A percentile compares a stretch with the other conserved stretches of the same genome.
These are phyloP conservation scores for Chalciporus chontae DNA, from an alignment of 768 basidiomycete genomes.

Conservation along the genomic window DNA sequence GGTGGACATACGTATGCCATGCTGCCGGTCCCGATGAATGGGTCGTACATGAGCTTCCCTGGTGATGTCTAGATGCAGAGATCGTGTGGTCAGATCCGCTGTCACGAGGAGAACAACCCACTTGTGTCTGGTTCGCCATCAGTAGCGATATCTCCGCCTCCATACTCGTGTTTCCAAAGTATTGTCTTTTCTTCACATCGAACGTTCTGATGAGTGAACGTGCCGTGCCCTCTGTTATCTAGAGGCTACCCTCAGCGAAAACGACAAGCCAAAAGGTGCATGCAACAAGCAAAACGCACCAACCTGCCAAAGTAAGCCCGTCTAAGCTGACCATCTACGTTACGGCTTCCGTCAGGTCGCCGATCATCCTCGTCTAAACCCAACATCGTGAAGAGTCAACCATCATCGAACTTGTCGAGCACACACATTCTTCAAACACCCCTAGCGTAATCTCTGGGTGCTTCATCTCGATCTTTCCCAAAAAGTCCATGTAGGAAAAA, in stretches of 20 bases:
- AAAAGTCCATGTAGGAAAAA: conserved; percentile 82
- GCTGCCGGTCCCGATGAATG: conserved; percentile 91
- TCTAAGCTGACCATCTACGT: conserved; percentile 64
- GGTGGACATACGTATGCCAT: conserved; percentile 66
- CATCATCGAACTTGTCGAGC: neutral
- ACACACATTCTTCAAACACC: conserved; percentile 86
- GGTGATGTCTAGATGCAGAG: conserved; percentile 58
- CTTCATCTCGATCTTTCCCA: conserved; percentile 80
- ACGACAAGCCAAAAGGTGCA: neutral
- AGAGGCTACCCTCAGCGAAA: neutral
- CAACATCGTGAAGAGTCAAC: neutral
- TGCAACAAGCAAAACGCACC: conserved; percentile 48
- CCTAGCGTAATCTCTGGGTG: conserved; percentile 68
- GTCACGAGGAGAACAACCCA: conserved; percentile 25
- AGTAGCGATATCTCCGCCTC: conserved; percentile 91
- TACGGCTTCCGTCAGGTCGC: conserved; percentile 46
- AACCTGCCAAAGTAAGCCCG: conserved; percentile 83
- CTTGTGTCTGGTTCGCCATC: conserved; percentile 96
- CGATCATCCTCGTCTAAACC: conserved; percentile 46
- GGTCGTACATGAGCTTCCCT: conserved; percentile 93
- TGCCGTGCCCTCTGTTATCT: conserved; percentile 64
- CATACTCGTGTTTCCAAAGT: conserved; percentile 97
- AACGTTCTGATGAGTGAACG: conserved; percentile 66
- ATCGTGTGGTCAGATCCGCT: neutral
- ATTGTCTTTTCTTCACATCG: conserved; percentile 85